Conservation (phyloP, 2,329 filamentous ascomycete species). For the Fusarium compactum region DNA sequence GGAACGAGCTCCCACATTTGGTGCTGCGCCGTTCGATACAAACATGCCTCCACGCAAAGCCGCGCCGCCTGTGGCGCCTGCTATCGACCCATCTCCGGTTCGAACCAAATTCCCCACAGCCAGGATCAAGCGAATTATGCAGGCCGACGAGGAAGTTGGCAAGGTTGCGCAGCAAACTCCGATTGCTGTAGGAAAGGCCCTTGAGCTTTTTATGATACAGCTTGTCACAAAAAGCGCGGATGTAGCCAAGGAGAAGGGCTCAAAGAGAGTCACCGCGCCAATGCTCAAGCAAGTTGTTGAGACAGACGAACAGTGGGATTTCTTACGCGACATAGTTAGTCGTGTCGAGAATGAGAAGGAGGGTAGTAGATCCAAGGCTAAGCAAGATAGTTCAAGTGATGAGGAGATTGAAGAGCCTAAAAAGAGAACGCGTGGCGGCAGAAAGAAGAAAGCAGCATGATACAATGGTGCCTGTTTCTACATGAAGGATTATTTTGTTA, state of each 20-base stretch:
- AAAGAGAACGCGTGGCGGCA: conserved; percentile 60
- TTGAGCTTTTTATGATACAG: conserved; percentile 98
- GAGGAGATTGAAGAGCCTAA: conserved; percentile 64
- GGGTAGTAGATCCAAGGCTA: conserved; percentile 55
- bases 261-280: conserved; percentile 87
- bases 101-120: conserved; percentile 97
- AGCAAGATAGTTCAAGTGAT: conserved; percentile 66
- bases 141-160: conserved; percentile 97
- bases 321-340: conserved; percentile 88
- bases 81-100: conserved; percentile 76
- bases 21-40: conserved; percentile 21
- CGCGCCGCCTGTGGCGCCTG: conserved; percentile 53
- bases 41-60: conserved; percentile 54
- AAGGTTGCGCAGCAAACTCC: conserved; percentile 98
- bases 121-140: conserved; percentile 99
- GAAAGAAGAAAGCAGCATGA: conserved; percentile 62
- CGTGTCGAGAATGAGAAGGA: conserved; percentile 77
- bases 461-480: conserved; percentile 2
- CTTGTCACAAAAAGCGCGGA: conserved; percentile 89
- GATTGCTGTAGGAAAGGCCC: conserved; percentile 93
- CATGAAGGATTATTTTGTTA: background rate
- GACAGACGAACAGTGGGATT: conserved; percentile 93
- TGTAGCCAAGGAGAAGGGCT: conserved; percentile 83
- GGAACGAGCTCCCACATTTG: conserved; percentile 22
- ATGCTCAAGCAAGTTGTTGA: conserved; percentile 94